Percentiles rank a stretch among this genome's conserved stretches.
phyloP scores from a whole-genome alignment of 192 early-diverging fungal genomes.

The Oehlia diaphana region DNA sequence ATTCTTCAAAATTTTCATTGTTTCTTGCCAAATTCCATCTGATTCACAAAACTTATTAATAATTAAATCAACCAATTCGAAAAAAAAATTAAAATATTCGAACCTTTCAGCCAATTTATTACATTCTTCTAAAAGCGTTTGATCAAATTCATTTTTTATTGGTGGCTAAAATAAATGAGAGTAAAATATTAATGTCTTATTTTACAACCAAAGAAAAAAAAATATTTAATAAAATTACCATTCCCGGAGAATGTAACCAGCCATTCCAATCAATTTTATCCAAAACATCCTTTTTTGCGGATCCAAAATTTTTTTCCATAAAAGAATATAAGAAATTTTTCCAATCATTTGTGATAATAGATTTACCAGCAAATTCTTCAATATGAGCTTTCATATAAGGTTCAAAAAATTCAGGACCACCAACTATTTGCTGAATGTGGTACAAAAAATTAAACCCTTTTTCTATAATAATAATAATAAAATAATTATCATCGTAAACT shows the following conservation, averaged over 20 bases:
- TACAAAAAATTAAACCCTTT: slow-evolving; percentile 96
- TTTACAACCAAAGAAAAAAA: not conserved
- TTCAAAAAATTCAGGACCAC: slow-evolving; percentile 83
- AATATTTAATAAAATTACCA: slow-evolving; percentile 51
- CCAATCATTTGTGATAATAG: slow-evolving; percentile 89
- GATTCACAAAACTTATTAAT: not conserved
- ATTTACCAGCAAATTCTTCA: slow-evolving; percentile 78
- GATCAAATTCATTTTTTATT: slow-evolving; percentile 64
- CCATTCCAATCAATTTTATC: slow-evolving; percentile 87
- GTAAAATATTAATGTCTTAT: too few species aligned
- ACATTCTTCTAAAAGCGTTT: slow-evolving; percentile 77
- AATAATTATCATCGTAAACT: not conserved
- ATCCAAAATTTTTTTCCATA: slow-evolving; percentile 62
- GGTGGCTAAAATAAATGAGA: slow-evolving; percentile 7
- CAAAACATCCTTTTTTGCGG: slow-evolving; percentile 63
- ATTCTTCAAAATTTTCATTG: slow-evolving; percentile 49
- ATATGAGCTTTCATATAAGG: slow-evolving; percentile 83
- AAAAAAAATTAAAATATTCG: not conserved
- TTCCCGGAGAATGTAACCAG: slow-evolving; percentile 87
- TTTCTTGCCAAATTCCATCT: slow-evolving; percentile 66
- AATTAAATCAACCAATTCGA: too few species aligned
- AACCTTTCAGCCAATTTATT: slow-evolving; percentile 69
- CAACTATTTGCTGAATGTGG: slow-evolving; percentile 82
- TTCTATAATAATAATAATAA: slow-evolving; percentile 53
- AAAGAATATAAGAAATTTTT: slow-evolving; percentile 78